These are phyloP conservation scores for Pharus latifolius DNA, from an alignment of 176 grass and related monocot genomes.

Conservation along the genomic window DNA sequence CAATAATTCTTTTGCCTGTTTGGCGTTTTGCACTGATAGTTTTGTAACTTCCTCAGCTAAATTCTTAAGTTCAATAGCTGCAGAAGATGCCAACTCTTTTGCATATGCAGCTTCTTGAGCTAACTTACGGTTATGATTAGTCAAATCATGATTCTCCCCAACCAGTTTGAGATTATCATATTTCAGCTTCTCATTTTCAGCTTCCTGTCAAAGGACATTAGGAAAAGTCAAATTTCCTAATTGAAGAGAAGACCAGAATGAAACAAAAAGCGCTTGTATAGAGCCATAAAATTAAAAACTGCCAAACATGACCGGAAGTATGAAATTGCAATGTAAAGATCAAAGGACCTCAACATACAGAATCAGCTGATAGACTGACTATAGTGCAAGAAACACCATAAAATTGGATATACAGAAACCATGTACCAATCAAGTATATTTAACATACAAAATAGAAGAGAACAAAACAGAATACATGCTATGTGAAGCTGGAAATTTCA, in stretches of 20 bases:
- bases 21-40: constrained; percentile 72
- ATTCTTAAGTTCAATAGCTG: constrained; percentile 96
- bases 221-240: neutral
- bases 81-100: constrained; percentile 92
- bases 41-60: constrained; percentile 96
- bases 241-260: neutral
- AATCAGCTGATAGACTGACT: neutral
- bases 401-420: neutral
- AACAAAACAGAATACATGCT: neutral
- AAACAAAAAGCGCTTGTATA: neutral
- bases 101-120: constrained; percentile 87
- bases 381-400: neutral
- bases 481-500: neutral
- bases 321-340: neutral
- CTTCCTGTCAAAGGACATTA: constrained; percentile 45
- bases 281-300: neutral
- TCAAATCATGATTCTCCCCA: constrained; percentile 59
- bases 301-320: too few relatives aligned
- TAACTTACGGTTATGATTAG: constrained; percentile 60
- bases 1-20: constrained; percentile 72
- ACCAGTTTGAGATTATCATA: constrained; percentile 41
- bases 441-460: neutral
- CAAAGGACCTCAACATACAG: neutral
- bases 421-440: neutral
- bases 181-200: constrained; percentile 64